Conservation (phyloP, 352 stramenopile species). For the Pythium dissimile region DNA sequence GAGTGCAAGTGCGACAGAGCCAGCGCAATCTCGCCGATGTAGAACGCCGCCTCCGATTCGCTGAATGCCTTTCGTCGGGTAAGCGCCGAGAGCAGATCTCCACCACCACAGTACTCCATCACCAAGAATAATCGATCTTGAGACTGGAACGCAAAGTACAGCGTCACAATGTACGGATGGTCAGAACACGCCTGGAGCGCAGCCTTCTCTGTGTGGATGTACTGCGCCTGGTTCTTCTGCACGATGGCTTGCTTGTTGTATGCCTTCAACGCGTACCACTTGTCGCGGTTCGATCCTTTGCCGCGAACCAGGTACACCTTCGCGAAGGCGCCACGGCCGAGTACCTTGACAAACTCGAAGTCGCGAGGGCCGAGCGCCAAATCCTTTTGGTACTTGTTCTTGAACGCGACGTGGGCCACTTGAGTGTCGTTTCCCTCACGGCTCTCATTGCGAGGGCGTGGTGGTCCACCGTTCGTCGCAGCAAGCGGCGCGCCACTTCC, state of each 20-base stretch:
- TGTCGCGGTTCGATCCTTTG: slow-evolving; percentile 82
- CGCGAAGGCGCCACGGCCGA: slow-evolving; percentile 77
- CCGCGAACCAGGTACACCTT: slow-evolving; percentile 85
- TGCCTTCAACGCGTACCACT: slow-evolving; percentile 84
- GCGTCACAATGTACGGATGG: slow-evolving; percentile 83
- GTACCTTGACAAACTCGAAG: slow-evolving; percentile 86
- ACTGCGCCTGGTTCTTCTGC: slow-evolving; percentile 87
- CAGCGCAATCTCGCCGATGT: slow-evolving; percentile 82
- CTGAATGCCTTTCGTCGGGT: slow-evolving; percentile 80
- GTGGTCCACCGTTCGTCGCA: slow-evolving; percentile 66
- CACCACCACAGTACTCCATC: slow-evolving; percentile 85
- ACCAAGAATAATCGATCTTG: slow-evolving; percentile 81
- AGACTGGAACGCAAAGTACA: slow-evolving; percentile 86
- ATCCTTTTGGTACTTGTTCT: slow-evolving; percentile 89
- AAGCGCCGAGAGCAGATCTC: slow-evolving; percentile 71
- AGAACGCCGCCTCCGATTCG: slow-evolving; percentile 75
- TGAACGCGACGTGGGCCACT: slow-evolving; percentile 82
- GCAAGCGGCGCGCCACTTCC: slow-evolving; percentile 66
- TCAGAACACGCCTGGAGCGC: slow-evolving; percentile 79
- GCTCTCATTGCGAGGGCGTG: slow-evolving; percentile 46
- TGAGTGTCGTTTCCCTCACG: slow-evolving; percentile 64
- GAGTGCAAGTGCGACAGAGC: slow-evolving; percentile 81
- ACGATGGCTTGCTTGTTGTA: slow-evolving; percentile 89
- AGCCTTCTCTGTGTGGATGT: slow-evolving; percentile 85
- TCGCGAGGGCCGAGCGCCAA: slow-evolving; percentile 75